A percentile compares a stretch with the other conserved stretches of the same genome.
These are phyloP conservation scores for Ophioceras dolichostomum DNA, from an alignment of 2,329 filamentous ascomycete species.

Conservation along the genomic window DNA sequence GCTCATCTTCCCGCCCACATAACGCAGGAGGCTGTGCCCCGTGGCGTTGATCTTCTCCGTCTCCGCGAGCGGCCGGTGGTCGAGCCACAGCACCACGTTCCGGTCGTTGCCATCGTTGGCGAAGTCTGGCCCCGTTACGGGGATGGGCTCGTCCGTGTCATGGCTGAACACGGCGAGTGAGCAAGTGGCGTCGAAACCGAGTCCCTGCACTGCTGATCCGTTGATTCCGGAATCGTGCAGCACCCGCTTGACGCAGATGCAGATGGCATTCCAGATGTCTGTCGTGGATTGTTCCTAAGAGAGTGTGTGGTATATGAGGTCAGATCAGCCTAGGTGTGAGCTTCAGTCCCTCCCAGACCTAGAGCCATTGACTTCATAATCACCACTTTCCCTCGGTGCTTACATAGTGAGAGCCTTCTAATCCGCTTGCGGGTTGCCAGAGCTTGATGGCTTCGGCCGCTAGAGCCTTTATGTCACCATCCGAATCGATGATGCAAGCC, in stretches of 20 bases:
- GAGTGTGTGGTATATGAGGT: constrained; percentile 1
- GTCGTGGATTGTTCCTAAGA: constrained; percentile 89
- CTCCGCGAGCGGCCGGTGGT: constrained; percentile 85
- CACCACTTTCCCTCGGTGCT: no score
- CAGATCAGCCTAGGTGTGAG: no score
- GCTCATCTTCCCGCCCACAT: constrained; percentile 96
- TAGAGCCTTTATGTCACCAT: constrained; percentile 73
- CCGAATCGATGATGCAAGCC: constrained; percentile 87
- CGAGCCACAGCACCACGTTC: constrained; percentile 95
- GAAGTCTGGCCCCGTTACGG: constrained; percentile 83
- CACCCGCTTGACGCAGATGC: constrained; percentile 72
- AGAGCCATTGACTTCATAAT: no score
- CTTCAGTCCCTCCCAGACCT: no score
- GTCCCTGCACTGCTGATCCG: constrained; percentile 64
- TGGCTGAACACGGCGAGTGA: constrained; percentile 83
- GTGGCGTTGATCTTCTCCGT: constrained; percentile 90
- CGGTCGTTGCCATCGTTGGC: constrained; percentile 70
- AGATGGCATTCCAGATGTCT: constrained; percentile 95
- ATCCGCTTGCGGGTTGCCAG: constrained; percentile 66
- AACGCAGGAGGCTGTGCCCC: constrained; percentile 81
- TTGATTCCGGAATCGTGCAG: constrained; percentile 73
- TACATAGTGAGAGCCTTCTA: constrained; percentile 45
- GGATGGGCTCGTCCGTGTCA: constrained; percentile 80
- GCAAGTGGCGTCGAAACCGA: constrained; percentile 98
- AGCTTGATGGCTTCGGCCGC: constrained; percentile 66